These are phyloP conservation scores for Oryza officinalis DNA, from an alignment of 176 grass and related monocot species.

Conservation along the genomic window DNA sequence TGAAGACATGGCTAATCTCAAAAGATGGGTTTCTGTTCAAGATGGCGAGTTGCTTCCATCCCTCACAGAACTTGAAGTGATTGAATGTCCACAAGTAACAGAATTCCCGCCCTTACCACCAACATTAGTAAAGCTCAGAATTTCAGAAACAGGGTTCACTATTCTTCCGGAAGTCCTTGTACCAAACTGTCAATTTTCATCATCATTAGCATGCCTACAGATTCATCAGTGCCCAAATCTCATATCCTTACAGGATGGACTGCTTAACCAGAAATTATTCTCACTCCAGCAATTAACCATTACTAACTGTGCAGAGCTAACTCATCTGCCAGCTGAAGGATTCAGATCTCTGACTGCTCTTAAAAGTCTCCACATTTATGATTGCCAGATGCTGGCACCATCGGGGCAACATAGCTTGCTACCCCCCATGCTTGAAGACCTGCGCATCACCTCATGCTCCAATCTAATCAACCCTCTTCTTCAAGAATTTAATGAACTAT, in stretches of 20 bases:
- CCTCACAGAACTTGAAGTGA: constrained; percentile 57
- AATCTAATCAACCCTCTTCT: constrained; percentile 62
- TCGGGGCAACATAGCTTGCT: constrained; percentile 32
- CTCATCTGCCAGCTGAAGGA: constrained; percentile 48
- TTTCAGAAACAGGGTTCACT: constrained; percentile 55
- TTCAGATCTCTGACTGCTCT: constrained; percentile 50
- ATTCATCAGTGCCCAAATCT: constrained; percentile 62
- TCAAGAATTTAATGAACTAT: constrained; percentile 38
- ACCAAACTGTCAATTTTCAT: constrained; percentile 24
- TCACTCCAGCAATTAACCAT: constrained; percentile 55
- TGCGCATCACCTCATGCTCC: constrained; percentile 55
- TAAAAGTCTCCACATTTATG: constrained; percentile 63
- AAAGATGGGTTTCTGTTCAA: constrained; percentile 45
- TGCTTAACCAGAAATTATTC: constrained; percentile 48
- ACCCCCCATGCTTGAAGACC: constrained; percentile 52
- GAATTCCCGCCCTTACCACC: constrained; percentile 53
- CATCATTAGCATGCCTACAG: constrained; percentile 50
- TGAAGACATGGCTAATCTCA: constrained; percentile 52
- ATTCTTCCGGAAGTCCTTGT: constrained; percentile 52
- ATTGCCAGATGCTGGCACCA: constrained; percentile 48
- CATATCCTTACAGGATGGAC: constrained; percentile 55
- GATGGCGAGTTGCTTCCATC: constrained; percentile 45
- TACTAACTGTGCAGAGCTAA: constrained; percentile 48
- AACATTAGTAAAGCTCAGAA: constrained; percentile 53
- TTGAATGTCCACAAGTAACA: constrained; percentile 49